Base-by-base conservation (phyloP, 352 stramenopile species). In the Detonula confervacea region DNA sequence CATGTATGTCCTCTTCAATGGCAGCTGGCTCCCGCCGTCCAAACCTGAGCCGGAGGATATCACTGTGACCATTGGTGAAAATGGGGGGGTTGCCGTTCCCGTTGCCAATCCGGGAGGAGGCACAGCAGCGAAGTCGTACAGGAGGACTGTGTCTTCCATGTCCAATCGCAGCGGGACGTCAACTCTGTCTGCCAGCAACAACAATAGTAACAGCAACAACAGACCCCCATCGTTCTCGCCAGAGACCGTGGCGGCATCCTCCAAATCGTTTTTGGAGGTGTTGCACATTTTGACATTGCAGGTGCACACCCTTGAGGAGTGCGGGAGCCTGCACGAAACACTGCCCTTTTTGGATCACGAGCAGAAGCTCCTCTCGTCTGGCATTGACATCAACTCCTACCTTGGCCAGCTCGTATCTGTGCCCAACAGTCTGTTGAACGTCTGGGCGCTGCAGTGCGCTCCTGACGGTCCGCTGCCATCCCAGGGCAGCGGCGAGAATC, bases 231-330 rank as follows among this genome's bases (percentile, higher is more conserved):
- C 66, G 18, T 94, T 95, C 76, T 94, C 90, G 11, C 73, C 84
- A 9, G 75, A 87, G 29, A 83, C 83, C 63, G 86, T 94, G 55
- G 74, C 87, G 18, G 51, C 81, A 46, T 93, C 87, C 2, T 90
- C 88, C 24, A 88, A 93, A 44, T 94, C 88, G 11, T 93, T 93
- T 67, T 73, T 95, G 11, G 90, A 95, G 75, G 83, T 93, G n/a
- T 61, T 95, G n/a, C 90, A 95, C 46, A 77, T 95, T 35, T 55
- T 93, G 18, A 95, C 90, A n/a, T 80, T 95, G 14, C 90, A 95
- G 78, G 82, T 91, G 25, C 88, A 95, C 51, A 93, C 87, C n/a
- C 79, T 94, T 20, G 87, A 94, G 78, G 83, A 94, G 72, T 93
- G 87, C 56, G 81, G 83, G 25, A 84, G 61, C 44, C 72, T 94